Percentiles rank a stretch among this genome's conserved stretches.
Conservation (phyloP, 345 rosid genomes). For the Anastatica hierochuntica region DNA sequence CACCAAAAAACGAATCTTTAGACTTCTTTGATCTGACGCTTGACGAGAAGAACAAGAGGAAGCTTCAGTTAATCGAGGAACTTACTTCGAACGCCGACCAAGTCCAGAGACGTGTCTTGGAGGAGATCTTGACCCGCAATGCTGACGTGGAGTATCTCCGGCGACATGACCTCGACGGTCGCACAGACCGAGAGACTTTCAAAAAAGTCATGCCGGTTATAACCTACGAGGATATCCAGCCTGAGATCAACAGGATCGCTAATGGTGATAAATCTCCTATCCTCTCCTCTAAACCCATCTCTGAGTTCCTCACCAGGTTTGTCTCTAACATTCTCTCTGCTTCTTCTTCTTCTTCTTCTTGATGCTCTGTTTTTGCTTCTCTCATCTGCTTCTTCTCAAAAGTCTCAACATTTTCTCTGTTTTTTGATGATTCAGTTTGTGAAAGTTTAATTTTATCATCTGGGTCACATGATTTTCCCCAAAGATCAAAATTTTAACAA, state of each 20-base stretch:
- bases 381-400: background rate
- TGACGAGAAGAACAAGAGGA: constrained; percentile 45
- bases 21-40: constrained; percentile 27
- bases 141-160: constrained; percentile 82
- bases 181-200: constrained; percentile 60
- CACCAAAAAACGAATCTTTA: constrained; percentile 35
- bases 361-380: background rate
- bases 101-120: constrained; percentile 60
- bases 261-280: constrained; percentile 78
- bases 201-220: constrained; percentile 66
- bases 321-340: background rate
- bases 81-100: constrained; percentile 65
- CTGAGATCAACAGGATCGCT: constrained; percentile 80
- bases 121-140: constrained; percentile 73
- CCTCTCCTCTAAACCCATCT: constrained; percentile 82
- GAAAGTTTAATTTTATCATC: background rate
- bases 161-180: constrained; percentile 55
- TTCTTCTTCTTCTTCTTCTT: background rate
- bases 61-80: constrained; percentile 70
- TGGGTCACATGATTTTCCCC: background rate
- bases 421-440: background rate
- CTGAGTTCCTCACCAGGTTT: constrained; percentile 95
- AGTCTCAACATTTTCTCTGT: background rate
- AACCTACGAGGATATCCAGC: constrained; percentile 74
- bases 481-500: background rate